phyloP scores from a whole-genome alignment of 2,329 filamentous ascomycete species.

The Pseudocercospora eumusae region DNA sequence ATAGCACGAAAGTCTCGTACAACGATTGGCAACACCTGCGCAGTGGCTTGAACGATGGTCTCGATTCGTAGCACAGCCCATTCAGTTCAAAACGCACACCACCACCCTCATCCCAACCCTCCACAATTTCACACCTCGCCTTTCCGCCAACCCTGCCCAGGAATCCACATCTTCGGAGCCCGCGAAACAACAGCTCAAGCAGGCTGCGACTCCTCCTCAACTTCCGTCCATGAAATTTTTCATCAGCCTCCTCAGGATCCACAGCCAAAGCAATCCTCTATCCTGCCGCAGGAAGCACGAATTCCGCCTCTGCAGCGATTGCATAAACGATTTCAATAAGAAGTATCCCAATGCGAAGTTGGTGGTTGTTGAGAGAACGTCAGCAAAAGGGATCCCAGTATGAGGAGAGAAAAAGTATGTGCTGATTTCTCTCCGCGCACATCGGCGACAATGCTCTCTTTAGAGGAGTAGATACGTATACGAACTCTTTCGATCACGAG shows the following conservation, averaged over 20 bases:
- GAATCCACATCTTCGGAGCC: conserved; percentile 49
- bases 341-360: conserved; percentile 33
- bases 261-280: conserved; percentile 48
- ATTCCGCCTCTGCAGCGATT: conserved; percentile 58
- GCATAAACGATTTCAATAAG: conserved; percentile 31
- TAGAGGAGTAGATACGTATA: conserved; percentile 56
- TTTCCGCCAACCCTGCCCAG: conserved; percentile 39
- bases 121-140: background rate
- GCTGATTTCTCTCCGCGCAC: conserved; percentile 46
- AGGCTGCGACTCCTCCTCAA: conserved; percentile 46
- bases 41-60: no score
- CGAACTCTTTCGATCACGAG: conserved; percentile 39
- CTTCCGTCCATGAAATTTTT: conserved; percentile 46
- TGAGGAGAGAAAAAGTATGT: no score
- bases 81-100: background rate
- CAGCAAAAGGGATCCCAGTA: no score
- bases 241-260: conserved; percentile 44
- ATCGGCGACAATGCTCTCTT: conserved; percentile 65
- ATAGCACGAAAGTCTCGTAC: no score
- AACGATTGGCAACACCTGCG: no score
- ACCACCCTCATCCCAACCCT: background rate
- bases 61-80: background rate
- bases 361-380: conserved; percentile 33
- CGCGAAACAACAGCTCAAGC: conserved; percentile 47
- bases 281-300: conserved; percentile 61